These are phyloP conservation scores for Rhynchosporium graminicola DNA, from an alignment of 2,329 filamentous ascomycete species.

Conservation along the genomic window DNA sequence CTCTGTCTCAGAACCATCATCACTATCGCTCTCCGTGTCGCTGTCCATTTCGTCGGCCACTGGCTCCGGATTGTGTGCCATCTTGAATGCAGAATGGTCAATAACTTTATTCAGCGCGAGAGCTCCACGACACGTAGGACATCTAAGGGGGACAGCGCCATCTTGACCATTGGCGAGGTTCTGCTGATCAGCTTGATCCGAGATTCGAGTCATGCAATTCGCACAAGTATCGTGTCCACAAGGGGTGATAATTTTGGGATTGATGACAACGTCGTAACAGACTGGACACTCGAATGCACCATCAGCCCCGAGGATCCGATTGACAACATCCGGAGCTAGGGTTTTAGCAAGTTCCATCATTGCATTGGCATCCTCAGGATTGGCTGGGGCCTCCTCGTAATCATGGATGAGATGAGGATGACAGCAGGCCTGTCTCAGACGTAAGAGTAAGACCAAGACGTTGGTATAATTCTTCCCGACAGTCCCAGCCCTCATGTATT, in stretches of 20 bases:
- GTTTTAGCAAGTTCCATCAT: slow-evolving; percentile 63
- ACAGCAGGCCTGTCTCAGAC: slow-evolving; percentile 79
- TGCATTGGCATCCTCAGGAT: slow-evolving; percentile 19
- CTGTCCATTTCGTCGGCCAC: slow-evolving; percentile 32
- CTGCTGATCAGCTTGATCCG: slow-evolving; percentile 57
- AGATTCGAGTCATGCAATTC: slow-evolving; percentile 72
- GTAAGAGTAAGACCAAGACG: slow-evolving; percentile 76
- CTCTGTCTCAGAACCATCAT: slow-evolving; percentile 32
- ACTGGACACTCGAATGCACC: slow-evolving; percentile 73
- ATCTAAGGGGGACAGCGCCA: slow-evolving; percentile 46
- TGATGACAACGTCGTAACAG: slow-evolving; percentile 74
- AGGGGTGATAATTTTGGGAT: slow-evolving; percentile 76
- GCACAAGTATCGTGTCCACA: slow-evolving; percentile 81
- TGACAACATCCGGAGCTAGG: slow-evolving; percentile 61
- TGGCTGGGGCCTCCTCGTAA: slow-evolving; percentile 48
- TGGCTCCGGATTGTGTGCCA: slow-evolving; percentile 64
- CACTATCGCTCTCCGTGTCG: slow-evolving; percentile 38
- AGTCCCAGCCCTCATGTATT: slow-evolving; percentile 68
- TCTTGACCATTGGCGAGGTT: slow-evolving; percentile 63
- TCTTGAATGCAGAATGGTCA: slow-evolving; percentile 72
- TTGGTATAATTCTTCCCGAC: slow-evolving; percentile 75
- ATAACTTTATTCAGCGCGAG: slow-evolving; percentile 71
- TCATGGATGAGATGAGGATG: slow-evolving; percentile 73
- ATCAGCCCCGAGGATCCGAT: slow-evolving; percentile 55
- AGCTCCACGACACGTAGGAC: slow-evolving; percentile 72